Conservation (phyloP, 352 stramenopile species). For the Ophiocytium majus region DNA sequence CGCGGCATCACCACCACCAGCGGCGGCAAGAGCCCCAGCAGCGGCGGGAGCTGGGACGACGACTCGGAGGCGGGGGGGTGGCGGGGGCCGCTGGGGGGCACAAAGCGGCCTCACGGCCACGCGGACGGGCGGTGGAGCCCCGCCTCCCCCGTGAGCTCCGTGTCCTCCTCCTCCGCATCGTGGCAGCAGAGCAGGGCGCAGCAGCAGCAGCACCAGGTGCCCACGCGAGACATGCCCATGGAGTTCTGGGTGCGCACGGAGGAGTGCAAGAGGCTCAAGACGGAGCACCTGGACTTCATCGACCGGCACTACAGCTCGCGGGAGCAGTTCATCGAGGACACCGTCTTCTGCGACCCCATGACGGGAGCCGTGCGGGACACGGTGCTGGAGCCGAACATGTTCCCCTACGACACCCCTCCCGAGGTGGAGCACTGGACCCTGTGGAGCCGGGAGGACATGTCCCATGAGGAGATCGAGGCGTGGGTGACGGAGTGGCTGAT, state of each 20-base stretch:
- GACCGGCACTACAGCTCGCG: conserved; percentile 39
- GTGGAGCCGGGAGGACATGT: conserved; percentile 45
- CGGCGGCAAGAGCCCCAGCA: not conserved
- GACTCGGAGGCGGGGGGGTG: not conserved
- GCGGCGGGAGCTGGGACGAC: too few species aligned
- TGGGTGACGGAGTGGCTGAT: conserved; percentile 40
- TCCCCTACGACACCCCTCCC: conserved; percentile 43
- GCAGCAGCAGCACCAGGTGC: not conserved
- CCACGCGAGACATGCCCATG: conserved; percentile 27
- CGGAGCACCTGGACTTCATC: conserved; percentile 51
- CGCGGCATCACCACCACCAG: too few species aligned
- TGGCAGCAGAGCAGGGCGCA: conserved; percentile 2
- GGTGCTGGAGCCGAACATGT: conserved; percentile 55
- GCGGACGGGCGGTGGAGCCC: not conserved
- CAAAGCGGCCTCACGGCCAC: not conserved
- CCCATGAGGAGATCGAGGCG: conserved; percentile 26
- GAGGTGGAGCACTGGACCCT: conserved; percentile 56
- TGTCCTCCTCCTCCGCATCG: not conserved
- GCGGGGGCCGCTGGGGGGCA: not conserved
- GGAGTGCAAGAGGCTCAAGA: conserved; percentile 47
- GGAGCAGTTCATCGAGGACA: conserved; percentile 56
- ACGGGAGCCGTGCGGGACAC: conserved; percentile 39
- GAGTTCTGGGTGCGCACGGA: conserved; percentile 51
- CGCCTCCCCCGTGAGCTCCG: not conserved
- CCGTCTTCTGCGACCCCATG: conserved; percentile 47